Conservation (phyloP, 176 grass and related monocot genomes). For the Oryza australiensis region DNA sequence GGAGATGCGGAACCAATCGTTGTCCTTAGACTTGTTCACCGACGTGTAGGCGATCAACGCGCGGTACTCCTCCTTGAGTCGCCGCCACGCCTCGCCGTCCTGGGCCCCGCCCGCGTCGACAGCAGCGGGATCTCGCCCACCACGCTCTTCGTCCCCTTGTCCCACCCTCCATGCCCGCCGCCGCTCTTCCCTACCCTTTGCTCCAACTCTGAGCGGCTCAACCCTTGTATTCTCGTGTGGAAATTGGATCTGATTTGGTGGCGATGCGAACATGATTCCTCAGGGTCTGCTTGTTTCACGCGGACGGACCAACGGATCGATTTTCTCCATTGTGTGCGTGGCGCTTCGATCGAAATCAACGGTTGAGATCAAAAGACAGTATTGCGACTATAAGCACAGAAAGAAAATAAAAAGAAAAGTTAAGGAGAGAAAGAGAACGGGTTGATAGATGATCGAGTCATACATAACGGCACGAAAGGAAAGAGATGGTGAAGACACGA, state of each 20-base stretch:
- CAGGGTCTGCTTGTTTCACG: not conserved
- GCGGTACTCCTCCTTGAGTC: constrained; percentile 99
- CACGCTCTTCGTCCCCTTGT: constrained; percentile 78
- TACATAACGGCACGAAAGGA: too few species aligned
- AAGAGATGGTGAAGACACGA: too few species aligned
- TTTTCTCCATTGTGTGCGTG: not conserved
- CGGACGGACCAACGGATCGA: not conserved
- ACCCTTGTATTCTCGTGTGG: not conserved
- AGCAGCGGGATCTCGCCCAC: constrained; percentile 92
- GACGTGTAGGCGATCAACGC: constrained; percentile 83
- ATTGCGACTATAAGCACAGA: too few species aligned
- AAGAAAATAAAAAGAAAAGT: too few species aligned
- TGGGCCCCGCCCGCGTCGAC: constrained; percentile 77
- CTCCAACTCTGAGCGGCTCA: not conserved
- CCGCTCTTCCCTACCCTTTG: not conserved
- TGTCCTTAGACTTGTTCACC: constrained; percentile 95
- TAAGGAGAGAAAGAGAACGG: too few species aligned
- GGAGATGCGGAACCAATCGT: constrained; percentile 97
- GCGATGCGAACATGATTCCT: not conserved
- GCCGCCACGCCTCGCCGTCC: constrained; percentile 78
- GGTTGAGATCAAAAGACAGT: not conserved
- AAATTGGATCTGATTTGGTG: not conserved
- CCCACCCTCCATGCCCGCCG: constrained; percentile 86
- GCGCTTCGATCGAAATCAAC: not conserved
- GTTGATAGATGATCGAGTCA: too few species aligned